Conservation (phyloP, 257 asterid genomes). For the Anisodus acutangulus region DNA sequence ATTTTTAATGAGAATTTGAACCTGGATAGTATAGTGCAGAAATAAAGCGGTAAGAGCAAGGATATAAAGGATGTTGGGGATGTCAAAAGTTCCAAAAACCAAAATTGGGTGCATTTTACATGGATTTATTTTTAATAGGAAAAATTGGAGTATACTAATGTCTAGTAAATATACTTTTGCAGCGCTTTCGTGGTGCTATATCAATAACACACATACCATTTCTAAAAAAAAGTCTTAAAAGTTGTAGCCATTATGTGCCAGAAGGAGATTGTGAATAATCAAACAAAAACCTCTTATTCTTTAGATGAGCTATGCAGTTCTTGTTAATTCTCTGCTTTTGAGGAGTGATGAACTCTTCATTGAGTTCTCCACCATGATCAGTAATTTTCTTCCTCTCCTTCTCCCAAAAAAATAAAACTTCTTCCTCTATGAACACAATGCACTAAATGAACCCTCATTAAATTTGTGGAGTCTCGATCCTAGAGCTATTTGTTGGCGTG, state of each 20-base stretch:
- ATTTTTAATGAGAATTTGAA: not conserved
- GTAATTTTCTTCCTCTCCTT: not conserved
- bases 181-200: not conserved
- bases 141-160: not conserved
- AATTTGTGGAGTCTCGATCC: too few species aligned
- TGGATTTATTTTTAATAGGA: not conserved
- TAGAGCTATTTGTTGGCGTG: too few species aligned
- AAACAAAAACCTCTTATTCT: not conserved
- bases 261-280: not conserved
- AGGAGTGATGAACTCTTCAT: not conserved
- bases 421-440: not conserved
- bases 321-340: not conserved
- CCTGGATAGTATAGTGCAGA: not conserved
- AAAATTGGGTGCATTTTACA: not conserved
- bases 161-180: not conserved
- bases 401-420: not conserved
- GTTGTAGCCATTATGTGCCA: not conserved
- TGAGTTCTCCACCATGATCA: not conserved
- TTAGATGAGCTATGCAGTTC: not conserved
- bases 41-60: not conserved
- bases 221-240: not conserved
- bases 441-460: too few species aligned
- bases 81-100: slow-evolving; percentile 16
- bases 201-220: not conserved
- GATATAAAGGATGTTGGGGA: not conserved